Conservation (phyloP, 75 land plant genomes). For the Selaginella tamariscina region DNA sequence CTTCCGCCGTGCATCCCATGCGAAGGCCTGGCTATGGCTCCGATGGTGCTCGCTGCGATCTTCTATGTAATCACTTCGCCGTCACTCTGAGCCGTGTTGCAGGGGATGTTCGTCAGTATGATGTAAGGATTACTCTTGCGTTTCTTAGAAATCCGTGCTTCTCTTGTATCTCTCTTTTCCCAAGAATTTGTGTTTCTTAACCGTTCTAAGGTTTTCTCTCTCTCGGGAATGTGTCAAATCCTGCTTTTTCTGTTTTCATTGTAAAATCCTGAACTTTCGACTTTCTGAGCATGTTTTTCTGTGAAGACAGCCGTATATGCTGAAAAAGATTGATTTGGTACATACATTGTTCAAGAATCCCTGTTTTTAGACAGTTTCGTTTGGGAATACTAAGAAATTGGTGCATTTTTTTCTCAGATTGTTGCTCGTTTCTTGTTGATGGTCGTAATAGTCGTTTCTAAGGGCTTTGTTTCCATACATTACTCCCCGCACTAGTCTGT, state of each 20-base stretch:
- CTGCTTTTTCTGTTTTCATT: conserved; percentile 4
- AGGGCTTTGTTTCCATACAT: no score
- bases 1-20: conserved; percentile 19
- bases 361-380: no score
- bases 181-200: background rate
- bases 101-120: conserved; percentile 59
- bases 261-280: no score
- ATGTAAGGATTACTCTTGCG: conserved; percentile 33
- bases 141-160: no score
- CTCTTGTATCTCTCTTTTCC: no score
- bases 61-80: conserved; percentile 64
- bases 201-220: background rate
- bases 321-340: background rate
- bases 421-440: no score
- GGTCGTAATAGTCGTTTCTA: no score
- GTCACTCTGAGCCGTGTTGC: conserved; percentile 23
- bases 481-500: no score
- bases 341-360: background rate
- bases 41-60: conserved; percentile 29
- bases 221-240: conserved; percentile 2
- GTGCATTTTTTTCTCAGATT: no score
- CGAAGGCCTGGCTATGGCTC: conserved; percentile 40
- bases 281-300: background rate
- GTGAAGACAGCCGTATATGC: conserved; percentile 10
- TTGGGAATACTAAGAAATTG: no score